Evolutionary conservation across 2,329 filamentous ascomycete species (phyloP).

Genomic region (Pseudohalonectria lignicola): DNA sequence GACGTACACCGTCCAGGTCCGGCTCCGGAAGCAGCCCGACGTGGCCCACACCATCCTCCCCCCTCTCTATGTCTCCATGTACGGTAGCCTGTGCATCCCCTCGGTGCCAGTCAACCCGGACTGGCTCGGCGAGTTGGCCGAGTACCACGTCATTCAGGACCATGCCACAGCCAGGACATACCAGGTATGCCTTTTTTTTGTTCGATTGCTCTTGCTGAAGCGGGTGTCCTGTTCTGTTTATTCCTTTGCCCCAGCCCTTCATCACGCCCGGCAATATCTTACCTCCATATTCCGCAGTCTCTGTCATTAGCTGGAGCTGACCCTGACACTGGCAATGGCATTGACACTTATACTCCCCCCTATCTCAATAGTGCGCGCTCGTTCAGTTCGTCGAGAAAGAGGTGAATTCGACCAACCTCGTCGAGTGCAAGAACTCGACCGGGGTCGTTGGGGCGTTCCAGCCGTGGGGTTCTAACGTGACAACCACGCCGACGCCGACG

Average conservation of each 20-base stretch:
- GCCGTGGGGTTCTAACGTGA: constrained; percentile 1
- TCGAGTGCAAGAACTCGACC: constrained; percentile 1
- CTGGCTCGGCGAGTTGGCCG: constrained; percentile 1
- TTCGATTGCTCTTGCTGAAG: too few species aligned
- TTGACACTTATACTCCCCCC: too few species aligned
- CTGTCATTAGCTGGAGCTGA: too few species aligned
- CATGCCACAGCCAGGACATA: constrained; percentile 1
- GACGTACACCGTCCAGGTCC: constrained; percentile 1
- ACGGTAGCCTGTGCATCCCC: constrained; percentile 1
- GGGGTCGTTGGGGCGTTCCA: constrained; percentile 1
- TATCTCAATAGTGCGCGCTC: constrained; percentile 2
- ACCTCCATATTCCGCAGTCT: too few species aligned
- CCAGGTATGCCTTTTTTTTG: constrained; percentile 2
- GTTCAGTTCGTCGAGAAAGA: background rate
- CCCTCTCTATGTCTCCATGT: constrained; percentile 1
- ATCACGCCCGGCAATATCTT: too few species aligned
- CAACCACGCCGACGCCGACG: constrained; percentile 2
- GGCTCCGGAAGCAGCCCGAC: constrained; percentile 1
- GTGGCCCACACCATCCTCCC: background rate
- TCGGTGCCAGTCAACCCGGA: background rate
- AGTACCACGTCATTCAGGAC: constrained; percentile 2
- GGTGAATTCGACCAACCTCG: background rate
- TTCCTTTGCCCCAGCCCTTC: too few species aligned
- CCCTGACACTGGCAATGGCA: too few species aligned
- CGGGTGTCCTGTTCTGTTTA: too few species aligned